Base-by-base conservation (phyloP, 306 rosid genomes). In the Quercus variabilis region DNA sequence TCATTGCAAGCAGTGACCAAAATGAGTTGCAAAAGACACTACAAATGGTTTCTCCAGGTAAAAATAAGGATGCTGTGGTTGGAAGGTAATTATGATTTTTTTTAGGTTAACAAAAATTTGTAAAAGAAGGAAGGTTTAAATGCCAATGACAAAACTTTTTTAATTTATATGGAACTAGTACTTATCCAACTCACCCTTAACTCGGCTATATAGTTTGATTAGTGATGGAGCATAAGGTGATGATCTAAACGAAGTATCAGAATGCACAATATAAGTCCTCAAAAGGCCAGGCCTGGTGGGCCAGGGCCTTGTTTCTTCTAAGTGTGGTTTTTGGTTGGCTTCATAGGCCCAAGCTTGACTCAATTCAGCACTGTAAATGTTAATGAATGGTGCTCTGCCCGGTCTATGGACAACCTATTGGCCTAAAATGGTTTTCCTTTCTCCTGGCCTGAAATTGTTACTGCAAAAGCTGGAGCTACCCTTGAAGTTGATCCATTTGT, bases 41-140 rank as follows among this genome's bases (percentile, higher is more conserved):
- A 35, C 72, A 68, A n/a, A 68, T n/a, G 26, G 72, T 35, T 35
- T 38, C 72, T 68, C 72, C 72, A 33, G 72, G 72, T 68, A 35
- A 68, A 23, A 68, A 64, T 18, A 30, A 49, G 54, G 54, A 64
- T 64, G 71, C 71, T 38, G 9, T 11, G 71, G 21, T 64, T 62
- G 13, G 13, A 25, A 12, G 54, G 17, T 49, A 49, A 23, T 5
- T 60, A 60, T 21, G 19, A 12, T 7, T 21, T 60, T 23, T 1
- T 49, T 1, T 60, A 4, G 30, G 15, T 1, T 10, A 60, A 60
- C 30, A 60, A 25, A 60, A 25, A 49, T 46, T 46, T 13, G 15
- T 11, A 13, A 49, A 49, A 13, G 54, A 49, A 60, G 7, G 25
- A 60, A 25, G 31, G 25, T 14, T 4, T 7, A 59, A 59, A 11